Evolutionary conservation across 1,139 yeast genomes (phyloP), one percentile per base, ranked within the genome.

Genomic region (Nadsonia commutata): DNA sequence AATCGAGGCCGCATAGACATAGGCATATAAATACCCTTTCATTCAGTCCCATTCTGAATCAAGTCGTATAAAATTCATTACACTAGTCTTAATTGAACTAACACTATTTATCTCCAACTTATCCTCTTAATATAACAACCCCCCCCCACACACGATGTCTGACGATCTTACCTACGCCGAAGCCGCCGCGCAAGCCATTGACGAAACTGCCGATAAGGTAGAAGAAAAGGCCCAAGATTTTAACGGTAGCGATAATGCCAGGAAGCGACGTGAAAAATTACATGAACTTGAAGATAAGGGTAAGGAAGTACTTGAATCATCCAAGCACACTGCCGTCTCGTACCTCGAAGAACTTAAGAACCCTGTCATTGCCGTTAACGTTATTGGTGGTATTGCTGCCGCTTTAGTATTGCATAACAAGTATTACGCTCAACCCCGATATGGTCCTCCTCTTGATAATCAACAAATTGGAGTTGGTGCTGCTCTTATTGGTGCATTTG

Each of bases 131-230:
- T 17, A 17, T 37, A 7, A 37, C 39, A 37, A 37, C 18, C 19
- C 42, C 19, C 18, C 23, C 44, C 18, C 19, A 16, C 20, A n/a
- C 40, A 27, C n/a, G 27, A 33, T 22, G 31, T 36, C 43, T 31
- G 33, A 36, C 40, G 37, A 13, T 27, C 41, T 7, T 27, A 44
- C 46, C 38, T 48, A 47, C 45, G 50, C 46, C 36, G 51, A 48
- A 27, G 51, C 51, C 31, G 47, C 51, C 27, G 42, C 43, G 31
- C 37, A 43, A 21, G 51, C 49, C 20, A 48, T 49, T n/a, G 47
- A 46, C 21, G 45, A 47, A 37, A 40, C 49, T 27, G 49, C 46
- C 31, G 42, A 44, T 36, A 49, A 47, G 37, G 39, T 38, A 11
- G 40, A 42, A 20, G 48, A 45, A 18, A 43, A 41, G 40, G 42